These are phyloP conservation scores for Xanthoparmelia taractica DNA, from an alignment of 495 filamentous ascomycete genomes.

Conservation along the genomic window DNA sequence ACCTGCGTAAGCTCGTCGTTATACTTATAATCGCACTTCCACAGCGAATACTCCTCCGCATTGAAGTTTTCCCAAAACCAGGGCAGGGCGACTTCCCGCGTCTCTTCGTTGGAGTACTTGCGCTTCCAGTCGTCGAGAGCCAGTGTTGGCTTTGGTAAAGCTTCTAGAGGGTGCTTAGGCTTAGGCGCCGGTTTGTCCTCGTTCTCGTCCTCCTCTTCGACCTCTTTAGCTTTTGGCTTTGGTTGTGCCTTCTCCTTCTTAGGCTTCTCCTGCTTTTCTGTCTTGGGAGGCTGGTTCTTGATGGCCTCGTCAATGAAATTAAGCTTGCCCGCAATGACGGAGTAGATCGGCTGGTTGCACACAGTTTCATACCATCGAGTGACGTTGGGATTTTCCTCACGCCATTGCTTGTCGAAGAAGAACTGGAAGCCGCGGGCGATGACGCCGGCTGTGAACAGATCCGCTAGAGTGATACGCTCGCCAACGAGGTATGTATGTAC, in stretches of 20 bases:
- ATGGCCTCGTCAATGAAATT: constrained; percentile 74
- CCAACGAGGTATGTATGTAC: constrained; percentile 95
- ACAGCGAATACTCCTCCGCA: constrained; percentile 89
- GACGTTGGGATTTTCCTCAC: constrained; percentile 69
- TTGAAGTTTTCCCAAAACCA: constrained; percentile 98
- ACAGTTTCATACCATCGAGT: constrained; percentile 93
- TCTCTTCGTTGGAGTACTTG: constrained; percentile 95
- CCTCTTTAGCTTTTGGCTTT: constrained; percentile 50
- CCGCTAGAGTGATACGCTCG: constrained; percentile 93
- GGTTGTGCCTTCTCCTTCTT: constrained; percentile 53
- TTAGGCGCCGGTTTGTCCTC: constrained; percentile 67
- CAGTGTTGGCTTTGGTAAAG: constrained; percentile 70
- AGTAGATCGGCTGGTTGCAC: constrained; percentile 84
- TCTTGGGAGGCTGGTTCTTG: constrained; percentile 88
- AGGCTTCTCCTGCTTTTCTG: constrained; percentile 60
- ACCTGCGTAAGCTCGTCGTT: constrained; percentile 91
- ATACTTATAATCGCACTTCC: constrained; percentile 92
- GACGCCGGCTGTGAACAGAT: constrained; percentile 73
- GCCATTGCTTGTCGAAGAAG: constrained; percentile 84
- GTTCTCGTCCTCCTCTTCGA: constrained; percentile 63
- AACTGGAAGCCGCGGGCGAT: constrained; percentile 77
- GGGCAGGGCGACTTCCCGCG: constrained; percentile 69
- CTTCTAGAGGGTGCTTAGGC: constrained; percentile 92
- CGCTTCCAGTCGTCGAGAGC: constrained; percentile 96
- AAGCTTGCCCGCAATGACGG: constrained; percentile 63